Percentiles rank a stretch among this genome's conserved stretches.
Evolutionary conservation across 306 rosid species (phyloP).

Genomic region (Mucuna pruriens): DNA sequence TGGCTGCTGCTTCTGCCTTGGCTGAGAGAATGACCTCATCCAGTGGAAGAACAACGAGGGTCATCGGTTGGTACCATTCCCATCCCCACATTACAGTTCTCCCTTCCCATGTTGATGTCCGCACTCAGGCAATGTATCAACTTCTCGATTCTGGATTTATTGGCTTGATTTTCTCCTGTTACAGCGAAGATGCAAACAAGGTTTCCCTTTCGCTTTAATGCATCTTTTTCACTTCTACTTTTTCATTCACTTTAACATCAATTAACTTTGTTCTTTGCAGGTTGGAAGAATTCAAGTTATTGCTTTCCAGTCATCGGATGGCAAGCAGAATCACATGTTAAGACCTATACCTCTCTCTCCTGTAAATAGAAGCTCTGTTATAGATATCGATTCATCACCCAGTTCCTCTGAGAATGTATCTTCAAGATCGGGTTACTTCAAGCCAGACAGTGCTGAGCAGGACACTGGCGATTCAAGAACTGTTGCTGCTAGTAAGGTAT

Average conservation of each 20-base stretch:
- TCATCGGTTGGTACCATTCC: conserved; percentile 99
- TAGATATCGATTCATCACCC: conserved; percentile 87
- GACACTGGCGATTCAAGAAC: conserved; percentile 84
- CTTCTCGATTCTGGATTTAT: conserved; percentile 98
- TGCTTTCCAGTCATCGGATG: conserved; percentile 96
- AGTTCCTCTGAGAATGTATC: conserved; percentile 75
- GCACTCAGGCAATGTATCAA: conserved; percentile 95
- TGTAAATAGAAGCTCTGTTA: conserved; percentile 67
- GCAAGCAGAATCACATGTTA: conserved; percentile 70
- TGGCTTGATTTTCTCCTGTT: conserved; percentile 96
- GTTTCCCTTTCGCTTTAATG: conserved; percentile 54
- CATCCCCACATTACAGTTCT: conserved; percentile 99
- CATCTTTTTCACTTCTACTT: conserved; percentile 27
- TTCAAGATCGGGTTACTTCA: conserved; percentile 53
- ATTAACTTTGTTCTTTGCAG: conserved; percentile 51
- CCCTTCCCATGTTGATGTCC: conserved; percentile 97
- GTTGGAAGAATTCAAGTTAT: conserved; percentile 98
- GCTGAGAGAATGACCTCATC: conserved; percentile 84
- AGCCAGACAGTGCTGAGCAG: conserved; percentile 59
- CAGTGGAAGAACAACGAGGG: conserved; percentile 88
- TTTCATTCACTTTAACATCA: conserved; percentile 25
- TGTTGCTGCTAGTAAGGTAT: conserved; percentile 71
- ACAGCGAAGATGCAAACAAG: conserved; percentile 89
- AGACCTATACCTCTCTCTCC: conserved; percentile 74
- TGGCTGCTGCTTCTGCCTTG: conserved; percentile 95